Evolutionary conservation across 306 rosid genomes (phyloP), one percentile per base, ranked within the genome.

Genomic region (Bauhinia variegata): DNA sequence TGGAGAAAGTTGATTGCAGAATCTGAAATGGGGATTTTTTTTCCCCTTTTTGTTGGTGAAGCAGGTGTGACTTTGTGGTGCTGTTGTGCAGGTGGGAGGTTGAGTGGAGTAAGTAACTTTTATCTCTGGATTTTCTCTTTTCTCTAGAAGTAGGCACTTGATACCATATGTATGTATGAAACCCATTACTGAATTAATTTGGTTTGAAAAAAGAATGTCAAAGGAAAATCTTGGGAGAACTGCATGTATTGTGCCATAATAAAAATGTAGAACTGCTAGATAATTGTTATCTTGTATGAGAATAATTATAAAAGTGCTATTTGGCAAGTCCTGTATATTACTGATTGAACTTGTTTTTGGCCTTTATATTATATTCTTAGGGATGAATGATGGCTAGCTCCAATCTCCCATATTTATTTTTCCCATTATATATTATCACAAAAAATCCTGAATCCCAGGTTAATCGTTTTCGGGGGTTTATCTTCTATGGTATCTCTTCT

Each of bases 51-150:
- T 14, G 12, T 33, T 56, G 23, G 13, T 18, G 65, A 60, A 38
- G 14, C 0, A 46, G 11, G 67, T 60, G 19, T 55, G 19, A 3
- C 36, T 36, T 14, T 42, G 6, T 36, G 6, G 41, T 36, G 41
- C 41, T 36, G 41, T 36, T 36, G 9, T 11, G 36, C 18, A 17
- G 19, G 11, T 37, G 30, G 10, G 52, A 38, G 12, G 55, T 52
- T 66, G 41, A 53, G 33, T 65, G 59, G 43, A 65, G 54, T 65
- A 16, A 49, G 46, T 63, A 46, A 12, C 30, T 60, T 30, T 8
- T 44, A 14, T n/a, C 9, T 63, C 2, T 9, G 54, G 43, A 63
- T 4, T 63, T 15, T 60, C 12, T 32, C 48, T 59, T 1, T 17
- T 16, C 3, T 58, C 63, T 58, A 16, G 46, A 7, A 9, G 0